A percentile compares a stretch with the other conserved stretches of the same genome.
phyloP scores from a whole-genome alignment of 2,329 filamentous ascomycete genomes.

The Exophiala sp. region DNA sequence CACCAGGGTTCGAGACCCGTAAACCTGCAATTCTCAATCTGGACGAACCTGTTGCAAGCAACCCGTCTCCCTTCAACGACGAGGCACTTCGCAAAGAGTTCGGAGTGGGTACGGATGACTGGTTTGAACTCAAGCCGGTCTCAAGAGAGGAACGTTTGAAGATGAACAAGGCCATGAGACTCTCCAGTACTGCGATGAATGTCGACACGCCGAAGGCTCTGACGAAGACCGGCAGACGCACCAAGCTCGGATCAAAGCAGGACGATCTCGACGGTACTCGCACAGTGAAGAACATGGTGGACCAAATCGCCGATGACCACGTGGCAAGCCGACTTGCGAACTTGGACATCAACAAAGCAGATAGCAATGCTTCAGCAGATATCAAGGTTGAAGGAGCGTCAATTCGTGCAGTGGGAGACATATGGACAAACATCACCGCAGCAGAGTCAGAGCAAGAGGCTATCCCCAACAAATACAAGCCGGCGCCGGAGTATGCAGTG shows the following conservation, averaged over 20 bases:
- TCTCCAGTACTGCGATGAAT: conserved; percentile 6
- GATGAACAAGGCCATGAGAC: conserved; percentile 19
- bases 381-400: conserved; percentile 17
- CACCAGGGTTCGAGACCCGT: conserved; percentile 13
- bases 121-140: conserved; percentile 21
- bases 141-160: conserved; percentile 14
- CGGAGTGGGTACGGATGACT: conserved; percentile 16
- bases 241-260: conserved; percentile 2
- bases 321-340: conserved; percentile 1
- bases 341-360: neutral
- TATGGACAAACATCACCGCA: conserved; percentile 16
- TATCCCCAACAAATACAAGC: conserved; percentile 18
- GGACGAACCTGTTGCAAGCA: neutral
- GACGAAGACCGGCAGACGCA: neutral
- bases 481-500: conserved; percentile 24
- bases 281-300: conserved; percentile 7
- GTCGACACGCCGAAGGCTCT: conserved; percentile 5
- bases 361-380: neutral
- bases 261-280: conserved; percentile 3
- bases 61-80: conserved; percentile 1
- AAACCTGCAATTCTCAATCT: neutral
- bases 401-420: conserved; percentile 22
- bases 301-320: conserved; percentile 16
- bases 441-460: neutral
- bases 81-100: conserved; percentile 18